phyloP scores from a whole-genome alignment of 371 early-diverging fungal species.

The Choanephora cucurbitarum region DNA sequence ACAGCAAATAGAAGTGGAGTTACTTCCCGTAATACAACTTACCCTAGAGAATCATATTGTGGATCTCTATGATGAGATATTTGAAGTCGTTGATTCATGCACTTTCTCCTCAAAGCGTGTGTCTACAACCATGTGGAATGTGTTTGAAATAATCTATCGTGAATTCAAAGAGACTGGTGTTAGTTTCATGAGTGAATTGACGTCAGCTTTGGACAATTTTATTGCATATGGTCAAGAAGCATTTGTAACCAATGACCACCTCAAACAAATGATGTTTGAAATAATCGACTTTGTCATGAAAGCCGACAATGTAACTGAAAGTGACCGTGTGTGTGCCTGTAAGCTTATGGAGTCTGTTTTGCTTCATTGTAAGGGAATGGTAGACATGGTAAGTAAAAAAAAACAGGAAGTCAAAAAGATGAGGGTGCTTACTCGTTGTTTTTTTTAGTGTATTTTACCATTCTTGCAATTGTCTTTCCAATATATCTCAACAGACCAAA shows the following conservation, averaged over 20 bases:
- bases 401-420: too few relatives aligned
- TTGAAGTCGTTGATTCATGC: slow-evolving; percentile 87
- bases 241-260: slow-evolving; percentile 59
- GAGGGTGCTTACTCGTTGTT: too few relatives aligned
- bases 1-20: slow-evolving; percentile 68
- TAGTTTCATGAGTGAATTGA: slow-evolving; percentile 82
- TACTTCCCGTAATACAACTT: slow-evolving; percentile 72
- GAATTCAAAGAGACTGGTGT: slow-evolving; percentile 76
- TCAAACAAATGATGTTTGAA: slow-evolving; percentile 67
- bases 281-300: slow-evolving; percentile 75
- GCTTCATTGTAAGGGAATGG: slow-evolving; percentile 73
- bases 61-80: slow-evolving; percentile 83
- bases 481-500: slow-evolving; percentile 61
- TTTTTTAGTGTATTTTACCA: slow-evolving; percentile 43
- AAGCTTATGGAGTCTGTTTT: slow-evolving; percentile 79
- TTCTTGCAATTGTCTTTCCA: slow-evolving; percentile 69
- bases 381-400: slow-evolving; percentile 59
- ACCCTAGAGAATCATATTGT: slow-evolving; percentile 74
- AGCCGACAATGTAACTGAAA: slow-evolving; percentile 65
- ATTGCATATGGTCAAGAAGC: slow-evolving; percentile 80
- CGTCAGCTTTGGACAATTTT: slow-evolving; percentile 85
- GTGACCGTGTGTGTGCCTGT: slow-evolving; percentile 76
- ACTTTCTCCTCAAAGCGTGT: slow-evolving; percentile 80
- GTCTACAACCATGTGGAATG: slow-evolving; percentile 81
- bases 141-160: slow-evolving; percentile 74